A percentile compares a stretch with the other conserved stretches of the same genome.
Conservation (phyloP, 352 stramenopile genomes). For the Phytopythium helicoides region DNA sequence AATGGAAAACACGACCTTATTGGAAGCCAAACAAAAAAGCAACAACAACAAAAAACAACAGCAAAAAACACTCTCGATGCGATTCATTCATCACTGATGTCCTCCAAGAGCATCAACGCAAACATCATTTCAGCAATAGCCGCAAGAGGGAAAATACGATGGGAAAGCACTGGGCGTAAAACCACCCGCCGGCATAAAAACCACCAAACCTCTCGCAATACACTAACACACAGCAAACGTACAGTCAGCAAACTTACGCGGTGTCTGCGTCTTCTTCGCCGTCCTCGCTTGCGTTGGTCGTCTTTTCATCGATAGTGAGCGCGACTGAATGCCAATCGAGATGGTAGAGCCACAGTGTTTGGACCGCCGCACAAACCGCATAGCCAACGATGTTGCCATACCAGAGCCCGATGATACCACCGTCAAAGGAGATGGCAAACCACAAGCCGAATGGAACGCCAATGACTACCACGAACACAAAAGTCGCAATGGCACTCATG, state of each 20-base stretch:
- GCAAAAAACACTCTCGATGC: too few species aligned
- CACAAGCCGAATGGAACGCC: slow-evolving; percentile 15
- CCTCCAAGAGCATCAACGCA: too few species aligned
- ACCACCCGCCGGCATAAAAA: too few species aligned
- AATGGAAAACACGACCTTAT: too few species aligned
- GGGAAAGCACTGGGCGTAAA: too few species aligned
- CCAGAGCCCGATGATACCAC: slow-evolving; percentile 22
- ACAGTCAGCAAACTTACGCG: too few species aligned
- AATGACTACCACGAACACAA: slow-evolving; percentile 7
- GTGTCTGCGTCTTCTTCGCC: neutral
- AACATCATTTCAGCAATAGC: too few species aligned
- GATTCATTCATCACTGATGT: too few species aligned
- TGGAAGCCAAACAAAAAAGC: too few species aligned
- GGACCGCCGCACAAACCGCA: slow-evolving; percentile 7
- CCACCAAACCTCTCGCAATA: too few species aligned
- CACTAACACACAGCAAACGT: neutral
- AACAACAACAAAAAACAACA: too few species aligned
- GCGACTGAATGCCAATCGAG: slow-evolving; percentile 14
- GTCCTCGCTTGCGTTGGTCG: neutral
- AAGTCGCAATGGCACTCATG: slow-evolving; percentile 2
- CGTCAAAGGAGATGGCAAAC: slow-evolving; percentile 10
- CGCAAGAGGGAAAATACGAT: too few species aligned
- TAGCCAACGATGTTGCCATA: slow-evolving; percentile 14
- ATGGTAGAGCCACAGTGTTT: slow-evolving; percentile 11
- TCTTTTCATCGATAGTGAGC: slow-evolving; percentile 1